A percentile compares a stretch with the other conserved stretches of the same genome.
Evolutionary conservation across 2,329 filamentous ascomycete species (phyloP).

Genomic region (Helotiales sp.): DNA sequence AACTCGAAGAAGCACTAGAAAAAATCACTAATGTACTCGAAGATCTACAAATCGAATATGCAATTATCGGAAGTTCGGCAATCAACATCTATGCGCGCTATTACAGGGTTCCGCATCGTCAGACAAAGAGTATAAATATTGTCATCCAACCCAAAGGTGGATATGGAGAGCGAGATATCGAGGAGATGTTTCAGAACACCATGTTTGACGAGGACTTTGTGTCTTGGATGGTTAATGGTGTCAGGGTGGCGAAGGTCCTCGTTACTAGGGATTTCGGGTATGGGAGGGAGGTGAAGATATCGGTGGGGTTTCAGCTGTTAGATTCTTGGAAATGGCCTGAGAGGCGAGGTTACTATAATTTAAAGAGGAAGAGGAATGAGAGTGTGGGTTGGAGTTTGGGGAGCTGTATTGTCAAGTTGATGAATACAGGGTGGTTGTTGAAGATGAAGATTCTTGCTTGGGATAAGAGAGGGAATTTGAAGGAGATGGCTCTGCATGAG

Average conservation of each 20-base stretch:
- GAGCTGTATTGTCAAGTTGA: neutral
- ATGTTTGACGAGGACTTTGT: neutral
- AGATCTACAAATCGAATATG: neutral
- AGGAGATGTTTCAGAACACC: neutral
- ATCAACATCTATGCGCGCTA: neutral
- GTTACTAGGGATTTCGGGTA: neutral
- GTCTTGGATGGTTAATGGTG: neutral
- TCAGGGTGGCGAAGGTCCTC: conserved; percentile 3
- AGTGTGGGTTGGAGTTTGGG: neutral
- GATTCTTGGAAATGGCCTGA: conserved; percentile 7
- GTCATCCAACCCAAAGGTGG: neutral
- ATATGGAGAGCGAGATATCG: neutral
- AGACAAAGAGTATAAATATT: neutral
- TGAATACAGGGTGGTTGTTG: conserved; percentile 12
- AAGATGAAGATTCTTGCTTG: conserved; percentile 8
- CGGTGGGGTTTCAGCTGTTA: conserved; percentile 7
- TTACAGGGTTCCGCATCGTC: neutral
- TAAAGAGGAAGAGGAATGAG: neutral
- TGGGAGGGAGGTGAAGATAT: conserved; percentile 1
- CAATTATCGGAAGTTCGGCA: neutral
- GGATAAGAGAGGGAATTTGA: neutral
- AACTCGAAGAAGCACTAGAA: neutral
- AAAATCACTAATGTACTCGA: neutral
- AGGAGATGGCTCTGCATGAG: conserved; percentile 1
- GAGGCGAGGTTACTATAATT: conserved; percentile 7